These are phyloP conservation scores for Emericellopsis atlantica DNA, from an alignment of 2,329 filamentous ascomycete species.

Conservation along the genomic window DNA sequence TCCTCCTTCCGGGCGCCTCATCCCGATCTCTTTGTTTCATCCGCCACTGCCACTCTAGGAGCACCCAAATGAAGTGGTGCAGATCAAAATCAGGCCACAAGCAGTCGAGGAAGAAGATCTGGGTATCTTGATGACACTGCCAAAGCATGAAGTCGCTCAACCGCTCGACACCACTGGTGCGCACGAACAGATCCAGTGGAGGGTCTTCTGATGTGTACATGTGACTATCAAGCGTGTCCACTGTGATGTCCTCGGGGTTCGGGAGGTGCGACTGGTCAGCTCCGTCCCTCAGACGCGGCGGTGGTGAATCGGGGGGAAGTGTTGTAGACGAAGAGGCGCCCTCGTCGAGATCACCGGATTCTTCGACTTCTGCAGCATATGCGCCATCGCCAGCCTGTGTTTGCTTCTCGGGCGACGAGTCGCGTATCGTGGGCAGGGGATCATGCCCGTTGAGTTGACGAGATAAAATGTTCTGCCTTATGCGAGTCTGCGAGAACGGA, in stretches of 20 bases:
- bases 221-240: slow-evolving; percentile 69
- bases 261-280: slow-evolving; percentile 27
- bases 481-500: slow-evolving; percentile 78
- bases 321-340: slow-evolving; percentile 50
- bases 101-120: slow-evolving; percentile 83
- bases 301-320: slow-evolving; percentile 38
- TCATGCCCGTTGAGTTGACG: slow-evolving; percentile 41
- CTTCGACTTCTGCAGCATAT: slow-evolving; percentile 33
- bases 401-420: slow-evolving; percentile 29
- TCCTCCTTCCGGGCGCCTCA: slow-evolving; percentile 23
- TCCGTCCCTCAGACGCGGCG: slow-evolving; percentile 20
- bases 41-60: slow-evolving; percentile 78
- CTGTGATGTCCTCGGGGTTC: slow-evolving; percentile 80
- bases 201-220: slow-evolving; percentile 81
- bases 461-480: slow-evolving; percentile 72
- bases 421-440: slow-evolving; percentile 33
- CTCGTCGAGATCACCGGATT: slow-evolving; percentile 29
- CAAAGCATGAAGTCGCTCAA: slow-evolving; percentile 98
- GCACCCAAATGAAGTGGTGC: slow-evolving; percentile 82
- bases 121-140: slow-evolving; percentile 89
- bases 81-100: slow-evolving; percentile 95
- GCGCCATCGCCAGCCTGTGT: slow-evolving; percentile 28
- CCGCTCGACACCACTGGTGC: slow-evolving; percentile 85
- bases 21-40: slow-evolving; percentile 45
- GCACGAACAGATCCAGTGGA: slow-evolving; percentile 79